Evolutionary conservation across 306 rosid species (phyloP), one percentile per base, ranked within the genome.

Genomic region (Medicago lupulina): DNA sequence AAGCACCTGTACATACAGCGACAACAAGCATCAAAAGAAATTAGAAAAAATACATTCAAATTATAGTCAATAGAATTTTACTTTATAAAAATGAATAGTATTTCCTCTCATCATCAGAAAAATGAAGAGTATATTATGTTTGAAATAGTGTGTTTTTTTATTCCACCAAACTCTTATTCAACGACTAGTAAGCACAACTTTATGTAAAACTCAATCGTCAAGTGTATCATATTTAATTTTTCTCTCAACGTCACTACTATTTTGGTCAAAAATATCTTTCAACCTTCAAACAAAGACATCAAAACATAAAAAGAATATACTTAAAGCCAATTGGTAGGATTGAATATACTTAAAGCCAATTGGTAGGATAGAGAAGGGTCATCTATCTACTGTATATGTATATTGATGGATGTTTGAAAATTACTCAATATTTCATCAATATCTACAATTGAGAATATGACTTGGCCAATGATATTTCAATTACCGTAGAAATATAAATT

Each of bases 241-340:
- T 44, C 10, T 10, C 41, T 66, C 16, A 19, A 66, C 11, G 16
- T 66, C 31, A 66, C 71, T 18, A 40, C 49, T 59, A 59, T 40
- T 65, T 41, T 40, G 53, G 71, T 66, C 71, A 40, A 66, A 65
- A 66, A 38, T 36, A 66, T 16, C 53, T 41, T 66, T 66, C 15
- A 43, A 40, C 40, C 16, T 66, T 66, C 9, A 43, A 66, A 66
- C 50, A 66, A 18, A 66, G 53, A 40, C 16, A 40, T 40, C 53
- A 7, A 10, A 18, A 18, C 71, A 40, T 64, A 39, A 64, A 64
- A 64, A 39, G 40, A 19, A 4, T 55, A 46, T 46, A 46, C 51
- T 46, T 46, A 12, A 46, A 55, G 31, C 34, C 61, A 55, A 23
- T 55, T 55, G 61, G 57, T 51, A 51, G n/a, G 54, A 16, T 49